Base-by-base conservation (phyloP, 495 filamentous ascomycete species). In the Aspergillus ostianus region DNA sequence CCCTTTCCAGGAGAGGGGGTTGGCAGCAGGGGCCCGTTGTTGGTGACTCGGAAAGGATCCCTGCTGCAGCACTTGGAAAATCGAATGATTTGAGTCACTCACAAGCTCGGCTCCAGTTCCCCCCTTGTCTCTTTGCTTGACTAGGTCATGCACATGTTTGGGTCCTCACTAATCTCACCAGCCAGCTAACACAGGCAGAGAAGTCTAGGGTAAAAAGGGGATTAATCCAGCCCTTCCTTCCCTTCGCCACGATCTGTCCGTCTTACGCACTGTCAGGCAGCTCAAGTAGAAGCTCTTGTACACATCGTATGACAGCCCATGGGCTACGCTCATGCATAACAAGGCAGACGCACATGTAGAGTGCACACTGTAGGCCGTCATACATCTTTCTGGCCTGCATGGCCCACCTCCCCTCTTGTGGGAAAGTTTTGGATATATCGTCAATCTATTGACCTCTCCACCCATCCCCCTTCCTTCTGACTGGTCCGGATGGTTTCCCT, bases 351-450 rank as follows among this genome's bases (percentile, higher is more conserved):
- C 23, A 46, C 13, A 29, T 51, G 54, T 44, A 45, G 41, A 54
- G 51, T 12, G 30, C 30, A 45, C 18, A 44, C 36, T 41, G 36
- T 41, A 41, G 36, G 36, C 36, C 36, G 5, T 13, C 10, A 41
- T 41, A 41, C 36, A 41, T 41, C 36, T 8, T 2, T 41, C 36
- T 13, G 13, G 4, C 36, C 12, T 41, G 36, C 36, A 13, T 12
- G 36, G 36, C 36, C 36, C 36, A 41, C 10, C 36, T 15, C 23
- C 21, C 36, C 56, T 32, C 44, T 32, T 47, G 15, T 19, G 48
- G 49, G 51, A 61, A 51, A 29, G 59, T 57, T 57, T 61, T 57
- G 13, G 54, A 61, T 48, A 57, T 13, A 49, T 61, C 54, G 49
- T 21, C 49, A 48, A 61, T 61, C 59, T 41, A 55, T 55, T 36